These are phyloP conservation scores for Suillus hirtellus DNA, from an alignment of 768 basidiomycete genomes.

Conservation along the genomic window DNA sequence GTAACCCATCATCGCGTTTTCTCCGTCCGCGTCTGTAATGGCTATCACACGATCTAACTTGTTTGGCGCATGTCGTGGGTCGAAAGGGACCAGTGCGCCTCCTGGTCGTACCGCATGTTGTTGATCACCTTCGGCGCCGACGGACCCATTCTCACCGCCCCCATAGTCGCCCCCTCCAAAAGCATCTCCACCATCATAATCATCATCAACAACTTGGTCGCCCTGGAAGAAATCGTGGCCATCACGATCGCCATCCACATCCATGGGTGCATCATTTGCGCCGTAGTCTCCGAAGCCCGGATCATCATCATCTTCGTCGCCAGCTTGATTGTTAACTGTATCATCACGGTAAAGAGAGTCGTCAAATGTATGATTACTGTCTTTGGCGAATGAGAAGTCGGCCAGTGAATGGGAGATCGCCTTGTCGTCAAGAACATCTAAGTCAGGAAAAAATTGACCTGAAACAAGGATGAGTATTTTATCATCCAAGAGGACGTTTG, in stretches of 20 bases:
- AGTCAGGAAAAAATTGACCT: constrained; percentile 76
- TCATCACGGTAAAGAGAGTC: constrained; percentile 64
- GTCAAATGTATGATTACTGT: constrained; percentile 56
- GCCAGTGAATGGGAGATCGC: constrained; percentile 81
- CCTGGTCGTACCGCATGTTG: constrained; percentile 36
- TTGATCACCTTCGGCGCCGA: constrained; percentile 42
- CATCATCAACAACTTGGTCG: constrained; percentile 54
- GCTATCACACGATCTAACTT: constrained; percentile 85
- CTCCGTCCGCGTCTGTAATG: constrained; percentile 69
- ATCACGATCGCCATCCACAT: constrained; percentile 37
- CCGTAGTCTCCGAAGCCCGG: constrained; percentile 25
- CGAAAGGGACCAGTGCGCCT: constrained; percentile 73
- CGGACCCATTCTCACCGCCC: constrained; percentile 42
- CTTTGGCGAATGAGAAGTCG: constrained; percentile 80
- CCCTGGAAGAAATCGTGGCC: constrained; percentile 71
- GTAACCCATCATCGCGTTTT: constrained; percentile 71
- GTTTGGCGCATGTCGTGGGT: constrained; percentile 75
- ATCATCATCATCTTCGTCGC: constrained; percentile 34
- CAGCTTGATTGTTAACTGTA: constrained; percentile 38
- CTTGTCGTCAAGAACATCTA: constrained; percentile 60
- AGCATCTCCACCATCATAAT: constrained; percentile 40
- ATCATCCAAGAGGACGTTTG: constrained; percentile 10
- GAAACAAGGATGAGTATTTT: constrained; percentile 13
- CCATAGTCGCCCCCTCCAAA: constrained; percentile 48
- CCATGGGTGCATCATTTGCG: constrained; percentile 32